Evolutionary conservation across 2,329 filamentous ascomycete species (phyloP).

Genomic region (Cercospora citrullina): DNA sequence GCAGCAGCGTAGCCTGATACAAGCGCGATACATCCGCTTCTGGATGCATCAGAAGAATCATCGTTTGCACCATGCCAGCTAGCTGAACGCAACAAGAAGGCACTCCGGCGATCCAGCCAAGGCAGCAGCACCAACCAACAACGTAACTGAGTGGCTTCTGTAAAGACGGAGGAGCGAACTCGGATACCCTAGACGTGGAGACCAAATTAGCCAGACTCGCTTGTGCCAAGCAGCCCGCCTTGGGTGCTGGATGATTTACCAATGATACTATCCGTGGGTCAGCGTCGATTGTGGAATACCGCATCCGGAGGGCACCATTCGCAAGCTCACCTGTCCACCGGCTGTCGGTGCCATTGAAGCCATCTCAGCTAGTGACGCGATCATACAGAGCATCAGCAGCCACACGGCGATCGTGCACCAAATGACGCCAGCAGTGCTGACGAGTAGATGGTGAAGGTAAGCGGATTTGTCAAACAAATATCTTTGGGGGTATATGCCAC

Average conservation of each 20-base stretch:
- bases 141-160: conserved; percentile 50
- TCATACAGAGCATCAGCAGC: conserved; percentile 37
- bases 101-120: conserved; percentile 38
- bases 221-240: background rate
- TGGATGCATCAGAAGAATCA: conserved; percentile 35
- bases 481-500: background rate
- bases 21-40: conserved; percentile 28
- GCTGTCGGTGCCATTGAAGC: conserved; percentile 38
- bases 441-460: background rate
- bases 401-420: conserved; percentile 39
- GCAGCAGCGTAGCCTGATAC: conserved; percentile 38
- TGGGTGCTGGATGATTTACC: conserved; percentile 20
- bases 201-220: background rate
- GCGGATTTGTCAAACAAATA: background rate
- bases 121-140: conserved; percentile 45
- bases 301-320: background rate
- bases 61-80: conserved; percentile 35
- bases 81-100: conserved; percentile 36
- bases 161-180: conserved; percentile 45
- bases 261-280: conserved; percentile 30
- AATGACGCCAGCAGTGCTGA: conserved; percentile 28
- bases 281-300: conserved; percentile 1
- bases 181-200: conserved; percentile 36
- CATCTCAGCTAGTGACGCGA: conserved; percentile 39
- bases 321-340: conserved; percentile 18